Evolutionary conservation across 1,139 yeast species (phyloP), one percentile per base, ranked within the genome.

Genomic region (Pichia sp.): DNA sequence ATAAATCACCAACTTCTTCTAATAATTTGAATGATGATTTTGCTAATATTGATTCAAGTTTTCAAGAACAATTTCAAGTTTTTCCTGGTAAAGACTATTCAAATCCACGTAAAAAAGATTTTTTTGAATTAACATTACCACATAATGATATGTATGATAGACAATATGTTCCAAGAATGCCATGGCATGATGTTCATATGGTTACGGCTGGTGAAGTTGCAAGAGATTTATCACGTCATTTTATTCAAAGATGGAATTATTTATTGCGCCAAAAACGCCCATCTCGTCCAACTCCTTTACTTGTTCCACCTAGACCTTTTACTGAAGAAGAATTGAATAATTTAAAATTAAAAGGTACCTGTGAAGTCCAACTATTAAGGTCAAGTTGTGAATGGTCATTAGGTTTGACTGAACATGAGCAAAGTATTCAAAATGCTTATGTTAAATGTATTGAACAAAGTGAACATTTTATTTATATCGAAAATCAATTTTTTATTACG

Each of bases 141-240:
- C 89, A 83, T 59, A 95, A 86, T 40, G 87, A 89, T 24, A 84
- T 92, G 95, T 89, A 89, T 61, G 95, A 94, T 63, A 76, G 99
- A 52, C 70, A 76, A 30, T 65, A 65, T 24, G 75, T 78, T 16
- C 97, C 98, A 3, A 76, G 99, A 57, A 94, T 94, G 99, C 98
- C 98, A 6, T 94, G 98, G 99, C 99, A 94, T 64, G 99, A 94
- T 71, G 87, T 94, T 39, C 97, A 92, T 58, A 92, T 90, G 95
- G 80, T 89, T 67, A 81, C 95, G 3, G 78, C 90, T 9, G 99
- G 99, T n/a, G 95, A 90, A 58, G 80, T 90, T 6, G 98, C 97
- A 0, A 73, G 97, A 49, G 99, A 94, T 64, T 68, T 92, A 48
- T 77, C 95, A 0, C 77, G 98, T 46, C 98, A 92, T 64, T 94